These are phyloP conservation scores for Vaccinium myrtillus DNA, from an alignment of 148 eudicot genomes.

Conservation along the genomic window DNA sequence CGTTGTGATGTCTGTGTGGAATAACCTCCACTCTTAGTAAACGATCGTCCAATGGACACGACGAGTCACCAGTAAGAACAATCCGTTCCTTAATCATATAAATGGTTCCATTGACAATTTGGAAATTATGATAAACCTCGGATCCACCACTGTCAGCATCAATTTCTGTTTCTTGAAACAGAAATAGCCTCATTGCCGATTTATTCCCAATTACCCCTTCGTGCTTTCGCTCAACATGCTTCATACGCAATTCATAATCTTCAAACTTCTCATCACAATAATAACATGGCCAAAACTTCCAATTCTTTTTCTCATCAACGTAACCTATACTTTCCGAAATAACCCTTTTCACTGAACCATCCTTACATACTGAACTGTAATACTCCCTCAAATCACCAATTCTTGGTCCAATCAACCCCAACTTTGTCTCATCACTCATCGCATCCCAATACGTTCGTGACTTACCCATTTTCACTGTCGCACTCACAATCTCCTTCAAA, in stretches of 20 bases:
- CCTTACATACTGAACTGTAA: neutral
- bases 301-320: neutral
- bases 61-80: neutral
- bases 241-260: neutral
- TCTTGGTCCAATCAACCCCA: neutral
- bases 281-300: slow-evolving; percentile 11
- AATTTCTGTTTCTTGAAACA: neutral
- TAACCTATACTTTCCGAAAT: neutral
- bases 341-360: neutral
- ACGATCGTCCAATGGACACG: neutral
- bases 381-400: neutral
- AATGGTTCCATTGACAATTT: neutral
- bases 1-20: neutral
- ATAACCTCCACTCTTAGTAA: neutral
- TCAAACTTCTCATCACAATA: neutral
- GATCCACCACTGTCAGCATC: neutral
- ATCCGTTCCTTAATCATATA: neutral
- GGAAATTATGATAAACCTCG: neutral
- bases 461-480: neutral
- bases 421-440: neutral
- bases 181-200: neutral
- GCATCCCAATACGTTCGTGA: neutral
- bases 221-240: neutral
- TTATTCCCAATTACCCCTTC: neutral
- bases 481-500: neutral